These are phyloP conservation scores for Centaurea solstitialis DNA, from an alignment of 129 eudicot genomes.

Conservation along the genomic window DNA sequence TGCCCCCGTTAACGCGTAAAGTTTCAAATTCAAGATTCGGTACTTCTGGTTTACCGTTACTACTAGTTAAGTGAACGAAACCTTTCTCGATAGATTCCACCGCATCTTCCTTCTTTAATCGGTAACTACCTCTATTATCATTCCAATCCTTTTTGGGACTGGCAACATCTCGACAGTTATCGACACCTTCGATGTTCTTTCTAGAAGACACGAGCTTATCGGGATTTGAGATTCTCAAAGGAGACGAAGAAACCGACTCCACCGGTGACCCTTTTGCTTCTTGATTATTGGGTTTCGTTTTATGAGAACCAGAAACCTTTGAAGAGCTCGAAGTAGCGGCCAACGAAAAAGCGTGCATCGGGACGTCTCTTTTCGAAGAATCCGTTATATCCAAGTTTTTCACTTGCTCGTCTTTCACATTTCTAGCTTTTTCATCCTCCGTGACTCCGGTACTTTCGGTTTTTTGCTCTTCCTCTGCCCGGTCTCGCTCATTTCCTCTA, in stretches of 20 bases:
- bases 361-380: slow-evolving; percentile 49
- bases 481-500: slow-evolving; percentile 49
- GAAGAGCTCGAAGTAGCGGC: slow-evolving; percentile 98
- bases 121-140: slow-evolving; percentile 45
- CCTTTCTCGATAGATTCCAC: slow-evolving; percentile 38
- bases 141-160: slow-evolving; percentile 52
- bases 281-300: slow-evolving; percentile 51
- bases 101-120: slow-evolving; percentile 41
- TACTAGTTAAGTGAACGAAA: slow-evolving; percentile 15
- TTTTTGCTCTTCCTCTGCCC: slow-evolving; percentile 60
- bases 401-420: slow-evolving; percentile 28
- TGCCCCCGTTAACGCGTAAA: slow-evolving; percentile 21
- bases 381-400: slow-evolving; percentile 19
- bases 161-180: slow-evolving; percentile 36
- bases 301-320: slow-evolving; percentile 88
- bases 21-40: slow-evolving; percentile 38
- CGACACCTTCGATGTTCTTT: slow-evolving; percentile 34
- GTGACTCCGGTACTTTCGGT: slow-evolving; percentile 59
- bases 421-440: slow-evolving; percentile 46
- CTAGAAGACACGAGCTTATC: slow-evolving; percentile 48
- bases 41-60: slow-evolving; percentile 23
- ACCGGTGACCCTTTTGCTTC: slow-evolving; percentile 89
- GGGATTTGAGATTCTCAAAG: slow-evolving; percentile 52
- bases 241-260: slow-evolving; percentile 96
- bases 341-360: slow-evolving; percentile 29